phyloP scores from a whole-genome alignment of 768 basidiomycete species.

The Lyophyllum shimeji region DNA sequence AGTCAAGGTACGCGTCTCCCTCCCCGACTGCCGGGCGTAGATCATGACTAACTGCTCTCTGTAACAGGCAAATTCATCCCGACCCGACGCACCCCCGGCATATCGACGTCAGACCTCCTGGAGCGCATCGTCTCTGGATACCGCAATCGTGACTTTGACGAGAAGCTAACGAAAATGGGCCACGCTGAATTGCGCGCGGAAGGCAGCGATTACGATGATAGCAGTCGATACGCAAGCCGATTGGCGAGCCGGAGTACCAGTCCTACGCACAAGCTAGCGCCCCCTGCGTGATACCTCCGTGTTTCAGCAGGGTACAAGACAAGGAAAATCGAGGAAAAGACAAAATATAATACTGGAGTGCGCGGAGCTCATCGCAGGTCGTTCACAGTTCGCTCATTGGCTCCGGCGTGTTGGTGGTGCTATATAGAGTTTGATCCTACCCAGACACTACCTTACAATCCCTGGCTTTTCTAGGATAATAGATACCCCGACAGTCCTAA shows the following conservation, averaged over 20 bases:
- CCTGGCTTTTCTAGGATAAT: not conserved
- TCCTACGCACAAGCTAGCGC: slow-evolving; percentile 15
- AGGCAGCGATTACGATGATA: slow-evolving; percentile 52
- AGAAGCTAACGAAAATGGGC: slow-evolving; percentile 89
- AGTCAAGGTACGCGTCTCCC: slow-evolving; percentile 55
- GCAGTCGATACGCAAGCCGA: slow-evolving; percentile 33
- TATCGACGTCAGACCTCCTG: slow-evolving; percentile 91
- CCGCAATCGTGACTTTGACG: slow-evolving; percentile 81
- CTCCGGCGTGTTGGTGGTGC: not conserved
- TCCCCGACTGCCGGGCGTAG: not conserved
- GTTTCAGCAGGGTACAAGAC: not conserved
- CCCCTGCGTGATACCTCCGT: not conserved
- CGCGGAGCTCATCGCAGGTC: not conserved
- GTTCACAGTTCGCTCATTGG: not conserved
- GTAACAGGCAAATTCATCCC: slow-evolving; percentile 87
- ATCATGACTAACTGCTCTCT: not conserved
- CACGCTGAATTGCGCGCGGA: slow-evolving; percentile 67
- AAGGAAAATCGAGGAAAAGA: not conserved
- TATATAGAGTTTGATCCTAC: not conserved
- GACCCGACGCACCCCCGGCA: slow-evolving; percentile 90
- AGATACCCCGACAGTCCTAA: not conserved
- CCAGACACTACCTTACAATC: not conserved
- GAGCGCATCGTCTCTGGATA: slow-evolving; percentile 91
- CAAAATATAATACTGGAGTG: no score
- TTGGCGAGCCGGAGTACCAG: slow-evolving; percentile 29